Conservation (phyloP, 495 filamentous ascomycete species). For the Aspergillus wentii region DNA sequence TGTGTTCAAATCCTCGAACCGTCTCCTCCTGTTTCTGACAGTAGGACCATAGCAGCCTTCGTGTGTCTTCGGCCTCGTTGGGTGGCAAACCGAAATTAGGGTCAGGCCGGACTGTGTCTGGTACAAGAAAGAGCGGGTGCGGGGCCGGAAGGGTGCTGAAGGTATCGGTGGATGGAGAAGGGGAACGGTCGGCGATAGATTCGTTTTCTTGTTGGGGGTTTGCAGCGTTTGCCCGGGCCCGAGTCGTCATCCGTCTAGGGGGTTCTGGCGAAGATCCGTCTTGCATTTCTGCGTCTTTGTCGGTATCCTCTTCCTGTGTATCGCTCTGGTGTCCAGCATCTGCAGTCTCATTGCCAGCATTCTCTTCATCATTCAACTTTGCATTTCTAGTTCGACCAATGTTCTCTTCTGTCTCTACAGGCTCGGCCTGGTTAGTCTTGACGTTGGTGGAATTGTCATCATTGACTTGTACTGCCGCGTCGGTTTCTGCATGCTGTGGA, state of each 20-base stretch:
- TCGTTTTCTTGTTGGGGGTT: slow-evolving; percentile 26
- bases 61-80: slow-evolving; percentile 81
- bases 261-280: slow-evolving; percentile 35
- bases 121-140: slow-evolving; percentile 81
- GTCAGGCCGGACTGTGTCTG: slow-evolving; percentile 65
- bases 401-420: slow-evolving; percentile 6
- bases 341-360: slow-evolving; percentile 7
- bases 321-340: slow-evolving; percentile 4
- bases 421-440: slow-evolving; percentile 2
- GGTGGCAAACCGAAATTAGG: slow-evolving; percentile 74
- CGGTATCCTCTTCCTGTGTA: slow-evolving; percentile 16
- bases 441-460: slow-evolving; percentile 6
- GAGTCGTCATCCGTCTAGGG: slow-evolving; percentile 65
- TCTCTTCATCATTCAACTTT: slow-evolving; percentile 8
- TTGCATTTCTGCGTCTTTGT: slow-evolving; percentile 34
- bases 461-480: slow-evolving; percentile 9
- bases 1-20: slow-evolving; percentile 68
- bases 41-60: slow-evolving; percentile 75
- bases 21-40: slow-evolving; percentile 97
- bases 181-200: slow-evolving; percentile 30
- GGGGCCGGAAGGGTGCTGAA: slow-evolving; percentile 50
- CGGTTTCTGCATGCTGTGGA: slow-evolving; percentile 25
- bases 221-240: slow-evolving; percentile 55
- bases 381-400: slow-evolving; percentile 9
- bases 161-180: slow-evolving; percentile 45